Base-by-base conservation (phyloP, 2,329 filamentous ascomycete species). In the Grosmannia penicillata region DNA sequence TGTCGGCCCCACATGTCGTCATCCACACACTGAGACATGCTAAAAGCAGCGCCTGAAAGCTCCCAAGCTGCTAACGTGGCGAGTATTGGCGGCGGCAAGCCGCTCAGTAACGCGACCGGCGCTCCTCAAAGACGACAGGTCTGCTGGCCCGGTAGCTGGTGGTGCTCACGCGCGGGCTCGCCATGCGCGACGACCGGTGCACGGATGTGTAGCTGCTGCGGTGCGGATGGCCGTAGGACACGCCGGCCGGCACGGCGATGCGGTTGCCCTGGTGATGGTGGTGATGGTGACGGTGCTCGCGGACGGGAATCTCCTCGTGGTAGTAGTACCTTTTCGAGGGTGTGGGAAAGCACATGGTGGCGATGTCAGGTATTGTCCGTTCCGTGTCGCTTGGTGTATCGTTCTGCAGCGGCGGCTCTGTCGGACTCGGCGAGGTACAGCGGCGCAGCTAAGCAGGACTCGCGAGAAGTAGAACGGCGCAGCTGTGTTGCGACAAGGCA, bases 291-390 rank as follows among this genome's bases (percentile, higher is more conserved):
- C 48, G 45, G 45, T 54, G 49, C 37, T 50, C 50, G 35, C 60
- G 57, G 15, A 33, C 37, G 24, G 68, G 68, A 33, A 67, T 59
- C 47, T 72, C 67, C 56, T 72, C 65, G 51, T 63, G 63, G 52
- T 72, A 70, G 58, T 72, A 72, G 57, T 72, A 69, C 8, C 29
- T 37, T 33, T 61, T 61, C 29, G 59, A 62, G 23, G 63, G 60
- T 42, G 61, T 56, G 33, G 56, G 51, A 58, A 72, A 69, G 50
- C 68, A 72, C 68, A 72, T 72, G 19, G 50, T 62, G 51, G n/a
- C n/a, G n/a, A n/a, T n/a, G n/a, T n/a, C n/a, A n/a, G n/a, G n/a
- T n/a, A n/a, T n/a, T n/a, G n/a, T n/a, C n/a, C n/a, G 36, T 44
- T 23, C 7, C n/a, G 11, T 25, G 4, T n/a, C 3, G 18, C 10